Evolutionary conservation across 768 basidiomycete genomes (phyloP), one percentile per base, ranked within the genome.

Genomic region (Serendipita indica): DNA sequence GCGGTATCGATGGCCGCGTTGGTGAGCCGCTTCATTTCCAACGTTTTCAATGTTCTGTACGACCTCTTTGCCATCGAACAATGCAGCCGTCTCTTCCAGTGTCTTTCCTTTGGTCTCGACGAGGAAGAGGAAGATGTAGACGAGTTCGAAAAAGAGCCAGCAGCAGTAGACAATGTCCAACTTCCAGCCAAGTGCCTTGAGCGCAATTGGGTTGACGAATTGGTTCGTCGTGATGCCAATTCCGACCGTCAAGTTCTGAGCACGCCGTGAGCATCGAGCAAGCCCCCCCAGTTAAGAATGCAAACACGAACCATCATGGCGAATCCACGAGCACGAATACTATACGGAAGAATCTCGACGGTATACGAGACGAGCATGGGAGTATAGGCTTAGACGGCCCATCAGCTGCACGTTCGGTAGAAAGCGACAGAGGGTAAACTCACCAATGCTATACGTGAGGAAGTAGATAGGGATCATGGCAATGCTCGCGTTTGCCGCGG

Each of bases 401-500:
- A 86, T 62, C 10, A 37, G n/a, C 10, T 37, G 60, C 69, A n/a
- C n/a, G 10, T n/a, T 37, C n/a, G 10, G 35, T n/a, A 37, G 35
- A 37, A 10, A n/a, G n/a, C n/a, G 66, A 60, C 69, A 69, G 58
- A 63, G 39, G 58, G n/a, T n/a, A n/a, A 58, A 62, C 67, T 60
- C 46, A 56, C 67, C 34, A 66, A 56, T 63, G 64, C 86, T 80
- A 67, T 86, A 87, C 73, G 79, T 89, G 59, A 89, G 68, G 78
- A 89, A 89, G 70, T 89, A 86, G 72, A 88, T 84, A 2, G 79
- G 85, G 60, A 91, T 83, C 69, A 88, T 79, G n/a, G 84, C 77
- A 64, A 87, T 80, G 3, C 68, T 65, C 4, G 68, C 63, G 68
- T 65, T 70, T 1, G 69, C 70, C 39, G 74, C 71, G n/a, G 62